phyloP scores from a whole-genome alignment of 2,329 filamentous ascomycete genomes.

The Orbilia brochopaga region DNA sequence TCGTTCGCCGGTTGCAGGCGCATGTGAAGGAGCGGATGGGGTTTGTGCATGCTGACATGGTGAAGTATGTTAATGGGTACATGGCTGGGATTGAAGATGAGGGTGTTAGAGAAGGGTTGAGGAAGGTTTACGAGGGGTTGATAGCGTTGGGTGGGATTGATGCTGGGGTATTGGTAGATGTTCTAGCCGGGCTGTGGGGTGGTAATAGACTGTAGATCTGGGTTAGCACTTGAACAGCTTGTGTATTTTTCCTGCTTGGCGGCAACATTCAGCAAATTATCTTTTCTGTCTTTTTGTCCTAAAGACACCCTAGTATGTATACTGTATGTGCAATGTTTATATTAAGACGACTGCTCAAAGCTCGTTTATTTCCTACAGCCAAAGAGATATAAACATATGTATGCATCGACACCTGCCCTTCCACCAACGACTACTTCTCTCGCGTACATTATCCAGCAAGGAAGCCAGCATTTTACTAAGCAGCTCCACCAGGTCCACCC shows the following conservation, averaged over 20 bases:
- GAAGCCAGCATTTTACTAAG: slow-evolving; percentile 8
- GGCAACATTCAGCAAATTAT: not conserved
- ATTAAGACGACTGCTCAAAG: too few species aligned
- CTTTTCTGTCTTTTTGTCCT: not conserved
- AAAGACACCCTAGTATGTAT: too few species aligned
- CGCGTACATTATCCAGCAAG: not conserved
- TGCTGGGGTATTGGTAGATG: slow-evolving; percentile 5
- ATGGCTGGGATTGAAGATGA: slow-evolving; percentile 7
- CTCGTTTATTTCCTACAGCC: too few species aligned
- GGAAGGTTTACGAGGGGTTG: slow-evolving; percentile 17
- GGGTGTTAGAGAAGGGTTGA: slow-evolving; percentile 3
- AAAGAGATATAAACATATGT: too few species aligned
- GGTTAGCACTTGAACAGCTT: too few species aligned
- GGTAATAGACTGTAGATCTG: not conserved
- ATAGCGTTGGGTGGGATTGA: slow-evolving; percentile 9
- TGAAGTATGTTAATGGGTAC: slow-evolving; percentile 7
- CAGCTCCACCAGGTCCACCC: slow-evolving; percentile 72
- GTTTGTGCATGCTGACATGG: slow-evolving; percentile 14
- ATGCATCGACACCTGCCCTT: not conserved
- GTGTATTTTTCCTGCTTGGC: not conserved
- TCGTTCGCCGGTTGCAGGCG: not conserved
- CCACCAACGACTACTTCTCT: not conserved
- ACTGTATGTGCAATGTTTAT: too few species aligned
- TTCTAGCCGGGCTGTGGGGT: slow-evolving; percentile 20
- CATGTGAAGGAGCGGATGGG: not conserved